Evolutionary conservation across 345 rosid species (phyloP), one percentile per base, ranked within the genome.

Genomic region (Linum usitatissimum): DNA sequence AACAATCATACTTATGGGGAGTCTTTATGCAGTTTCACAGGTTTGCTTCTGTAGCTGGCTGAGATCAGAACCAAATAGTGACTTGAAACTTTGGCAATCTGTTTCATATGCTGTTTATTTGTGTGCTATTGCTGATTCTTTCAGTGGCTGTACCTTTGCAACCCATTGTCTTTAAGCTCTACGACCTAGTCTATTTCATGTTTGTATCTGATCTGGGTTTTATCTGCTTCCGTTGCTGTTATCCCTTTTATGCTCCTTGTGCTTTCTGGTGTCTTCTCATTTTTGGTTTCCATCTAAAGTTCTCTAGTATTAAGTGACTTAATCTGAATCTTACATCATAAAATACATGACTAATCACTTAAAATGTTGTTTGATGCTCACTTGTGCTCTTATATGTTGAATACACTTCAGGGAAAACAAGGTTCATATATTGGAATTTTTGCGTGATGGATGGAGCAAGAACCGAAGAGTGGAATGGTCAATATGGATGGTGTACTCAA

Each of bases 381-480:
- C 48, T 40, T 40, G 48, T 40, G 48, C 48, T 7, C 48, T 40
- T 6, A 40, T 40, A 12, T 40, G 10, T 45, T 45, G 51, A 45
- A 12, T 73, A 69, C 13, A 23, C 76, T 72, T 49, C 74, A 90
- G 99, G 86, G 84, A 77, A 71, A 83, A 84, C 70, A 79, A 73
- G 71, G 75, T 60, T 64, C 79, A 73, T 71, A 76, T 92, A 75
- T 61, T 93, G 42, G 85, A 86, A 57, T 78, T 72, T 77, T 80
- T 93, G 61, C 79, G 73, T 54, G 87, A 86, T 66, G 64, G 68
- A 60, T 93, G 99, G 99, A 76, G 87, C 39, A 78, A 70, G 70
- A 96, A 90, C 65, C 86, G 96, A 45, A 87, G 81, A 76, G 88
- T 90, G 62, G 98, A 89, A 78, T 92, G 98, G 98, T 92, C 98